Percentiles rank a stretch among this genome's conserved stretches.
Evolutionary conservation across 225 moss, liverwort and hornwort genomes (phyloP).

Genomic region (Antitrichia curtipendula): DNA sequence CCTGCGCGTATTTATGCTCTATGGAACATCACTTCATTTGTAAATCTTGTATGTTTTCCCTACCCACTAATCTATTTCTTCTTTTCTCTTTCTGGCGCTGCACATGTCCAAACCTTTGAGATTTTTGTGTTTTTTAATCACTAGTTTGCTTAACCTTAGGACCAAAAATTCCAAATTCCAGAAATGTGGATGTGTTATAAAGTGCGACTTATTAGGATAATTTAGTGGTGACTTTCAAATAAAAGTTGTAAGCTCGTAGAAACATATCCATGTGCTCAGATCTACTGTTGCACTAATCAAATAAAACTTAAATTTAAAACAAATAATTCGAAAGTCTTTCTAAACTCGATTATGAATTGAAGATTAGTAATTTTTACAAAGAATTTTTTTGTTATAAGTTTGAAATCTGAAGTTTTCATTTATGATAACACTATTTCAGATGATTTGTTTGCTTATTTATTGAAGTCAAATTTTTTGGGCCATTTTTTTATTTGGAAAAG

Average conservation of each 20-base stretch:
- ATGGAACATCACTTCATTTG: constrained; percentile 85
- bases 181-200: neutral
- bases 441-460: neutral
- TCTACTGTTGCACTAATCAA: neutral
- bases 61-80: neutral
- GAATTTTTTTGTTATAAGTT: neutral
- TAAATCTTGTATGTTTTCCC: constrained; percentile 55
- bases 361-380: neutral
- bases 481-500: neutral
- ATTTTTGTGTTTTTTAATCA: neutral
- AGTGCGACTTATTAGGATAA: neutral
- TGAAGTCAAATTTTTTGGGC: neutral
- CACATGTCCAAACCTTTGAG: neutral
- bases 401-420: neutral
- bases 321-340: neutral
- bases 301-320: no score
- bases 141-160: neutral
- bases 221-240: neutral
- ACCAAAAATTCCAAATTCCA: neutral
- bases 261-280: neutral
- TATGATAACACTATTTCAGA: neutral
- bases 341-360: neutral
- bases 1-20: constrained; percentile 85
- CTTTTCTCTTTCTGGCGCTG: neutral
- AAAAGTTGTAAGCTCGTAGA: neutral